Evolutionary conservation across 2,329 filamentous ascomycete species (phyloP).

Genomic region (Hypocreales sp.): DNA sequence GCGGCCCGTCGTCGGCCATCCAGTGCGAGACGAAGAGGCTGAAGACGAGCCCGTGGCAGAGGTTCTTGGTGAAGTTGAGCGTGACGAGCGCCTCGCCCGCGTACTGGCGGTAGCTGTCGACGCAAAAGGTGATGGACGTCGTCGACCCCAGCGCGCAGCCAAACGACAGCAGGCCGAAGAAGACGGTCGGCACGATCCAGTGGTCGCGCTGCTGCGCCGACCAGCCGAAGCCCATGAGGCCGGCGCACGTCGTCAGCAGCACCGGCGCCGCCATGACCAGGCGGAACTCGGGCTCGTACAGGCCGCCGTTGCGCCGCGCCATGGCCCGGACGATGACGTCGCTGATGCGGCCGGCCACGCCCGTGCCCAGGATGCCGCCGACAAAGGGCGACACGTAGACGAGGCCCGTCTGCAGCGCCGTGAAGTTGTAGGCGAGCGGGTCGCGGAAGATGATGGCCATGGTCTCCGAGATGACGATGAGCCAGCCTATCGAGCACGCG

Average conservation of each 20-base stretch:
- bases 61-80: constrained; percentile 86
- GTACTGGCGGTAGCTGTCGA: constrained; percentile 87
- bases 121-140: constrained; percentile 83
- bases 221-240: constrained; percentile 96
- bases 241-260: constrained; percentile 60
- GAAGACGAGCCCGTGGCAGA: constrained; percentile 82
- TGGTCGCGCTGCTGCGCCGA: constrained; percentile 56
- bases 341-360: constrained; percentile 74
- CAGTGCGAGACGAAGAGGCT: constrained; percentile 77
- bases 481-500: constrained; percentile 78
- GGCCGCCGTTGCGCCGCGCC: constrained; percentile 72
- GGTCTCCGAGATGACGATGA: constrained; percentile 86
- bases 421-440: constrained; percentile 60
- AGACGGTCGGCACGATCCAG: constrained; percentile 87
- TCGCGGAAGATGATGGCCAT: constrained; percentile 67
- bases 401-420: constrained; percentile 63
- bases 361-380: constrained; percentile 79
- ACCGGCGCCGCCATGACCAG: constrained; percentile 79
- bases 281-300: constrained; percentile 91
- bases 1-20: constrained; percentile 61
- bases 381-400: constrained; percentile 85
- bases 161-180: constrained; percentile 86
- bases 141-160: constrained; percentile 83
- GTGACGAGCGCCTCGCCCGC: constrained; percentile 90
- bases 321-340: constrained; percentile 74